phyloP scores from a whole-genome alignment of 805 yeast genomes.

The Saccharomycopsis babjevae region DNA sequence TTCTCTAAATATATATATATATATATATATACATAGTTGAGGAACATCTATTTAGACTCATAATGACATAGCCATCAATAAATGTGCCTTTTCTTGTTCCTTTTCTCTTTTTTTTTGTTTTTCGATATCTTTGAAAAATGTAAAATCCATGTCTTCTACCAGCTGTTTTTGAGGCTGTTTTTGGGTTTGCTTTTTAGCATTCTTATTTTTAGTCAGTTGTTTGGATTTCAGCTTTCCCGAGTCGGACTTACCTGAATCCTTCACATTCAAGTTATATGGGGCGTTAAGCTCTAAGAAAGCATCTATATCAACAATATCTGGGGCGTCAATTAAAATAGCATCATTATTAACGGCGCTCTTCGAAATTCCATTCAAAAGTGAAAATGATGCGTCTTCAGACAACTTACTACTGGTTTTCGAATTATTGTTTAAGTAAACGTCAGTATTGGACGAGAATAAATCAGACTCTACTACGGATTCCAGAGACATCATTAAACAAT shows the following conservation, averaged over 20 bases:
- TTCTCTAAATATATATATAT: too few species aligned
- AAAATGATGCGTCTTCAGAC: neutral
- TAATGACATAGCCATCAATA: neutral
- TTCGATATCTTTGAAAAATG: constrained; percentile 9
- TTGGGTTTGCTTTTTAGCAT: neutral
- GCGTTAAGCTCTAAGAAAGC: neutral
- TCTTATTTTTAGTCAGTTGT: neutral
- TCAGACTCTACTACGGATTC: neutral
- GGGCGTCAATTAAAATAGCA: neutral
- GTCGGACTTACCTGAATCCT: neutral
- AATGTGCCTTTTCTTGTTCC: neutral
- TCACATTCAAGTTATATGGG: neutral
- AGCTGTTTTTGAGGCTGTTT: neutral
- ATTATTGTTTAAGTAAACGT: neutral
- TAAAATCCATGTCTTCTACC: constrained; percentile 9
- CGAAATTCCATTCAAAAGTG: neutral
- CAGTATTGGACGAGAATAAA: neutral
- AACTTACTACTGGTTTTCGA: neutral
- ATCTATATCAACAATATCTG: neutral
- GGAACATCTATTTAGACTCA: neutral
- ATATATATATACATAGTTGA: too few species aligned
- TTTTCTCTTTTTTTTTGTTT: neutral
- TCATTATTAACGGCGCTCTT: neutral
- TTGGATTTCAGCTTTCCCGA: neutral
- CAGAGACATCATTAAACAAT: neutral